Conservation (phyloP, 768 basidiomycete species). For the Termitomyces sp. region DNA sequence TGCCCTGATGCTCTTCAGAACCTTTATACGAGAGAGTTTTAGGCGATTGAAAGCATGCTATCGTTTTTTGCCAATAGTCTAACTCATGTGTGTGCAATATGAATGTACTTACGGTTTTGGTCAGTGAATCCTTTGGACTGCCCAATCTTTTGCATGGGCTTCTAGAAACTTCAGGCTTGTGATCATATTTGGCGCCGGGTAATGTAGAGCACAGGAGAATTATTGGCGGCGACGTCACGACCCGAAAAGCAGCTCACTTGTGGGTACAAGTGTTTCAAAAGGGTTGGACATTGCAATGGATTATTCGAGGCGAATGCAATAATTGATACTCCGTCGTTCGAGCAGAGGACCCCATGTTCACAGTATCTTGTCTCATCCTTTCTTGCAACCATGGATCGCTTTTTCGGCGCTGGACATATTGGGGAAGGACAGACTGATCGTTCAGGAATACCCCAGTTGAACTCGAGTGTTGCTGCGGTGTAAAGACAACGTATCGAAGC, state of each 20-base stretch:
- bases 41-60: not conserved
- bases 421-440: no score
- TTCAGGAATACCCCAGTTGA: no score
- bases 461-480: not conserved
- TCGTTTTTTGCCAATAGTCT: not conserved
- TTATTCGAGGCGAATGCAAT: not conserved
- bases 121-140: not conserved
- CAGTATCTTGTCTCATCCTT: not conserved
- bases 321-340: not conserved
- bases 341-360: not conserved
- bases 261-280: not conserved
- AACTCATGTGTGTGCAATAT: not conserved
- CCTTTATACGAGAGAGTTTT: not conserved
- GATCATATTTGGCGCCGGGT: not conserved
- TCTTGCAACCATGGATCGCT: not conserved
- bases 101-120: not conserved
- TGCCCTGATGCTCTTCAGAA: slow-evolving; percentile 1
- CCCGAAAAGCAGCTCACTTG: not conserved
- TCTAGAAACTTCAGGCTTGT: not conserved
- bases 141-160: not conserved
- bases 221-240: not conserved
- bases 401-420: not conserved
- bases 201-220: not conserved
- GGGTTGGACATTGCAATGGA: not conserved
- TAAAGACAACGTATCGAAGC: not conserved